Evolutionary conservation across 2,329 filamentous ascomycete genomes (phyloP).

Genomic region (Elsinoe ampelina): DNA sequence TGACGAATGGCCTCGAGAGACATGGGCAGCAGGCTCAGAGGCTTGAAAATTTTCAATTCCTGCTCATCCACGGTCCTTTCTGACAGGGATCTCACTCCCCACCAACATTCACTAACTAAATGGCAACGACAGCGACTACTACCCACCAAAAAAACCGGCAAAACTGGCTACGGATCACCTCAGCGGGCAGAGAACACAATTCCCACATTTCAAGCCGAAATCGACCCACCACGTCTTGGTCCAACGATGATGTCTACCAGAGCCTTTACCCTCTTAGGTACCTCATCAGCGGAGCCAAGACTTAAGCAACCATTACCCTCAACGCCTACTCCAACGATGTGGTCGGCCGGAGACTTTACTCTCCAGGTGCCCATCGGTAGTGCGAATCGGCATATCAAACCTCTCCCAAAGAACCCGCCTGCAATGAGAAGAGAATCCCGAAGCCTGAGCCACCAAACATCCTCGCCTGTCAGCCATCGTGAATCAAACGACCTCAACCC

Average conservation of each 20-base stretch:
- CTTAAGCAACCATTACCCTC: background rate
- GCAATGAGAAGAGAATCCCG: background rate
- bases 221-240: no score
- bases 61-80: conserved; percentile 9
- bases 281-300: background rate
- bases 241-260: no score
- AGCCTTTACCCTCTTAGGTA: background rate
- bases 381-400: no score
- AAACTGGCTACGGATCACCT: background rate
- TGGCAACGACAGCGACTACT: background rate
- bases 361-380: no score
- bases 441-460: background rate
- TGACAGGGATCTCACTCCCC: background rate
- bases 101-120: background rate
- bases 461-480: background rate
- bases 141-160: background rate
- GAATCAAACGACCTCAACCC: background rate
- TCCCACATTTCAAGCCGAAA: background rate
- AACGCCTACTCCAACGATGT: background rate
- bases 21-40: conserved; percentile 9
- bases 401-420: no score
- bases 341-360: no score
- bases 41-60: background rate
- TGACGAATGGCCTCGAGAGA: background rate
- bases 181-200: background rate